Evolutionary conservation across 1,284 basidiomycete genomes (phyloP).

Genomic region (Malassezia psittaci): DNA sequence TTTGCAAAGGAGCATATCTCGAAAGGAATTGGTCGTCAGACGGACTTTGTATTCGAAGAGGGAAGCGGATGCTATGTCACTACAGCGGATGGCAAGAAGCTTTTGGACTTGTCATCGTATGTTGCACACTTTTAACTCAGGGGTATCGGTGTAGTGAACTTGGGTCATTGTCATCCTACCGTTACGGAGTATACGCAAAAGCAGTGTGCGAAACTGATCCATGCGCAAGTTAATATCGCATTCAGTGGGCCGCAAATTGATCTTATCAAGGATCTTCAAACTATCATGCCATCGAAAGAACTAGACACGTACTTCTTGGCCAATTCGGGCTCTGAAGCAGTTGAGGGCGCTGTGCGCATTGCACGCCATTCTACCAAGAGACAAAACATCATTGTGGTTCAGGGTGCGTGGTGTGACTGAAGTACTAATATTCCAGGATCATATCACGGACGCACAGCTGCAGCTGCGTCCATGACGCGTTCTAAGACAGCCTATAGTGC

Average conservation of each 20-base stretch:
- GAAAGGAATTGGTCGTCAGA: slow-evolving; percentile 37
- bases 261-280: slow-evolving; percentile 29
- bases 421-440: slow-evolving; percentile 12
- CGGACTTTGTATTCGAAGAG: slow-evolving; percentile 33
- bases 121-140: slow-evolving; percentile 2
- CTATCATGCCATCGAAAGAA: slow-evolving; percentile 66
- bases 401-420: slow-evolving; percentile 45
- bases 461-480: slow-evolving; percentile 74
- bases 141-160: slow-evolving; percentile 43
- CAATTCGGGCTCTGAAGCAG: slow-evolving; percentile 86
- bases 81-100: slow-evolving; percentile 31
- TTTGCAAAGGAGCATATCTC: slow-evolving; percentile 40
- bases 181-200: slow-evolving; percentile 38
- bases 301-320: slow-evolving; percentile 70
- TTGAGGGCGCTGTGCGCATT: slow-evolving; percentile 62
- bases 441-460: slow-evolving; percentile 50
- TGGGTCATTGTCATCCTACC: slow-evolving; percentile 44
- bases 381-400: slow-evolving; percentile 82
- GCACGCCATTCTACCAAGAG: slow-evolving; percentile 64
- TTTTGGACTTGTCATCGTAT: slow-evolving; percentile 39
- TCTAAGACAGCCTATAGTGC: slow-evolving; percentile 83
- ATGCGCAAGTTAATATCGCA: slow-evolving; percentile 45
- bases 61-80: slow-evolving; percentile 35
- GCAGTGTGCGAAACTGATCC: slow-evolving; percentile 40
- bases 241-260: slow-evolving; percentile 31